Base-by-base conservation (phyloP, 1,139 yeast genomes). In the Kodamaea suecica region DNA sequence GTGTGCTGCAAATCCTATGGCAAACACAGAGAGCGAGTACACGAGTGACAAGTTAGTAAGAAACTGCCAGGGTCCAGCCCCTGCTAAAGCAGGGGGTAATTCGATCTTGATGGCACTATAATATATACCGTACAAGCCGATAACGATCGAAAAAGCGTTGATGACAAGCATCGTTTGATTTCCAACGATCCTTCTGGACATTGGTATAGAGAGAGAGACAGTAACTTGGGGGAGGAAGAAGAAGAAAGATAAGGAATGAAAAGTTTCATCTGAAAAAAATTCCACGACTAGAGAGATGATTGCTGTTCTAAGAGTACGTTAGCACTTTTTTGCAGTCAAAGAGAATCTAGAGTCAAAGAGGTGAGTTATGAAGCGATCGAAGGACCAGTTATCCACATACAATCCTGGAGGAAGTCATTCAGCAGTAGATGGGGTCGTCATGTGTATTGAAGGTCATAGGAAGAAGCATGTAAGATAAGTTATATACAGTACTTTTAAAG, bases 61-160 rank as follows among this genome's bases (percentile, higher is more conserved):
- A 52, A 82, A 82, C 52, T 82, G 88, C 61, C 73, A 73, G 39
- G 72, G 81, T 1, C 90, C 90, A 0, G 78, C 88, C 9, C 57
- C 55, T 4, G 49, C 60, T 25, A 81, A 55, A 31, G 61, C 63
- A 1, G 57, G 61, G 1, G 88, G 86, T 17, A 78, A 55, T n/a
- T 36, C 43, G 13, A 39, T 33, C 13, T 30, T 29, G 8, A 53
- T 29, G 17, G 56, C 45, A 29, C 49, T 44, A 16, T 38, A 31
- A 36, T 50, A 37, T 4, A 59, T 39, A 0, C 73, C 74, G 38
- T 53, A 61, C 3, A 35, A 24, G 1, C 73, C 71, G 27, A 64
- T 47, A 2, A 44, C 44, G 4, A 66, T 35, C 3, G 71, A 62
- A 1, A 53, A 34, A 3, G 46, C 42, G 39, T 63, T 50, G 24